phyloP scores from a whole-genome alignment of 2,329 filamentous ascomycete species.

The Colletotrichum gigasporum region DNA sequence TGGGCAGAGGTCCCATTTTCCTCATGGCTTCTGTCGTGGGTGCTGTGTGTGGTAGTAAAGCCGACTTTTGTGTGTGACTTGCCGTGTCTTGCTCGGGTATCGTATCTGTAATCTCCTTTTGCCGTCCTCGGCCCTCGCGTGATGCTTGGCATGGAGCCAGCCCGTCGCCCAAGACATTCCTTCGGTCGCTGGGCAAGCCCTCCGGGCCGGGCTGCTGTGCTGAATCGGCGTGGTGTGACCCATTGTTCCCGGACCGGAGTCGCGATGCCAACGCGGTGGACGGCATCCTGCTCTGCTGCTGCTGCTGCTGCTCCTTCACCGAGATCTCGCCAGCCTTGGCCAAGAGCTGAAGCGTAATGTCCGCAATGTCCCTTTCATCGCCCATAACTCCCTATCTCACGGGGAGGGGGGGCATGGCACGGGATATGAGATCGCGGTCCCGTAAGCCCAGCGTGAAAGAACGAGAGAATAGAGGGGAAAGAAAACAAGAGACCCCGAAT shows the following conservation, averaged over 20 bases:
- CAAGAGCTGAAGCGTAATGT: slow-evolving; percentile 13
- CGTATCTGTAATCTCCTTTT: background rate
- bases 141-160: background rate
- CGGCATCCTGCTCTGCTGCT: slow-evolving; percentile 15
- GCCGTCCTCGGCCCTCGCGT: background rate
- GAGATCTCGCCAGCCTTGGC: slow-evolving; percentile 4
- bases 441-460: background rate
- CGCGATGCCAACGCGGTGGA: background rate
- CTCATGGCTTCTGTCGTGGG: slow-evolving; percentile 1
- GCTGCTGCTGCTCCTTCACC: too few species aligned
- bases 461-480: background rate
- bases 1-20: background rate
- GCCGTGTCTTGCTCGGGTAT: background rate
- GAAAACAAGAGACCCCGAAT: background rate
- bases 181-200: background rate
- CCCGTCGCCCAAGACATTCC: background rate
- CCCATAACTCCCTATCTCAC: background rate
- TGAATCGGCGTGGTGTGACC: background rate
- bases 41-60: background rate
- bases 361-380: slow-evolving; percentile 13
- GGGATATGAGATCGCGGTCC: background rate
- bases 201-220: background rate
- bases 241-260: background rate
- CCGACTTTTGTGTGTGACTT: background rate
- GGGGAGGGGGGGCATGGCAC: slow-evolving; percentile 1